phyloP scores from a whole-genome alignment of 2,329 filamentous ascomycete genomes.

The Aspergillus ibericus region DNA sequence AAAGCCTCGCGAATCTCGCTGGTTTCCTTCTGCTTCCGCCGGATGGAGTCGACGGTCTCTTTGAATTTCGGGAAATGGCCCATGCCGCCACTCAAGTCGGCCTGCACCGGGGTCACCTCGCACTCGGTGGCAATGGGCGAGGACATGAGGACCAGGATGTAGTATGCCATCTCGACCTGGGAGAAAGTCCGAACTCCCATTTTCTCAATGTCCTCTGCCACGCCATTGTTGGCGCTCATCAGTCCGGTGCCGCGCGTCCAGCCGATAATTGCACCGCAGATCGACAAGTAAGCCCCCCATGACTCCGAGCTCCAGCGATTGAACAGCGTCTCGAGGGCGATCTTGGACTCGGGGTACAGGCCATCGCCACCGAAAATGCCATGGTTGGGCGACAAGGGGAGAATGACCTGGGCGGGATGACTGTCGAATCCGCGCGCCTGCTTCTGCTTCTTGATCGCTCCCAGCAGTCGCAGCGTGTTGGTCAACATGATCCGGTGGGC shows the following conservation, averaged over 20 bases:
- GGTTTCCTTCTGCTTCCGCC: neutral
- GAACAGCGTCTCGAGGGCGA: conserved; percentile 2
- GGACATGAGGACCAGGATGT: neutral
- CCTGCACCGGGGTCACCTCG: conserved; percentile 5
- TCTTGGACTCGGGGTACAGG: conserved; percentile 9
- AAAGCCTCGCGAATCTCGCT: neutral
- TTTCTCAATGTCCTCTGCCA: conserved; percentile 5
- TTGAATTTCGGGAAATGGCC: neutral
- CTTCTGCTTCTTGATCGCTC: conserved; percentile 3
- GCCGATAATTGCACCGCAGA: conserved; percentile 9
- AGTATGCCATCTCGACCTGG: conserved; percentile 8
- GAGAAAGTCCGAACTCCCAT: conserved; percentile 3
- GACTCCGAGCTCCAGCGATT: conserved; percentile 7
- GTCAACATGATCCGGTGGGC: conserved; percentile 8
- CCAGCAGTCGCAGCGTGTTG: conserved; percentile 3
- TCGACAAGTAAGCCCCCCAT: conserved; percentile 6
- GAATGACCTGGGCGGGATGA: conserved; percentile 6
- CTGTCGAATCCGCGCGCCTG: neutral
- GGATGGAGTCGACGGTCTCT: neutral
- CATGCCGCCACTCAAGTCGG: conserved; percentile 4
- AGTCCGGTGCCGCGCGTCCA: conserved; percentile 8
- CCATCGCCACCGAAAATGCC: conserved; percentile 9
- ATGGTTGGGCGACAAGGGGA: conserved; percentile 9
- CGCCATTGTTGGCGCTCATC: conserved; percentile 7
- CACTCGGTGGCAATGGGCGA: neutral